phyloP scores from a whole-genome alignment of 495 filamentous ascomycete genomes.

The Xylaria longipes region DNA sequence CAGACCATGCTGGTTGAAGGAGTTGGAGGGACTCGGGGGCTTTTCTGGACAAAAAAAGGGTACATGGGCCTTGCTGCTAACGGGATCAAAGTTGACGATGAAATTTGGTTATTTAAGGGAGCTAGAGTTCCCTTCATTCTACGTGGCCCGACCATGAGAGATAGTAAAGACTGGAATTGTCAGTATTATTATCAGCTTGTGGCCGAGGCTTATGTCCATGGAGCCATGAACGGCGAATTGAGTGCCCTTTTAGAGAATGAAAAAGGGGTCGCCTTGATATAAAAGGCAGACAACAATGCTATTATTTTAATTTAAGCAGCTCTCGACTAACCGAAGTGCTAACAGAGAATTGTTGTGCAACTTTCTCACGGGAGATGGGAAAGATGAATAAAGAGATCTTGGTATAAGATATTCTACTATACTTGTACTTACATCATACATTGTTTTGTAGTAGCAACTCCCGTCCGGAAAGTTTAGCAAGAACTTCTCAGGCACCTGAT shows the following conservation, averaged over 20 bases:
- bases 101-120: not conserved
- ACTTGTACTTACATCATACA: no score
- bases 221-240: constrained; percentile 2
- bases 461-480: no score
- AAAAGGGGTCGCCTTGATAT: not conserved
- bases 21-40: not conserved
- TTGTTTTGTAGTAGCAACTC: no score
- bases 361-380: no score
- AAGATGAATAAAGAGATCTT: no score
- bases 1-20: not conserved
- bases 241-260: not conserved
- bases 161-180: not conserved
- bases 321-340: no score
- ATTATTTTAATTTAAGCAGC: not conserved
- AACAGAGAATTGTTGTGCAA: not conserved
- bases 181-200: not conserved
- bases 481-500: no score
- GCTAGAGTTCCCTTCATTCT: not conserved
- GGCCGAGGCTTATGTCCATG: not conserved
- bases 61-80: constrained; percentile 1
- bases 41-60: not conserved
- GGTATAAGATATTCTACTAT: no score
- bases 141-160: not conserved
- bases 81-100: not conserved
- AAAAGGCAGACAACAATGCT: not conserved